phyloP scores from a whole-genome alignment of 495 filamentous ascomycete genomes.

The Aspergillus nanangensis region DNA sequence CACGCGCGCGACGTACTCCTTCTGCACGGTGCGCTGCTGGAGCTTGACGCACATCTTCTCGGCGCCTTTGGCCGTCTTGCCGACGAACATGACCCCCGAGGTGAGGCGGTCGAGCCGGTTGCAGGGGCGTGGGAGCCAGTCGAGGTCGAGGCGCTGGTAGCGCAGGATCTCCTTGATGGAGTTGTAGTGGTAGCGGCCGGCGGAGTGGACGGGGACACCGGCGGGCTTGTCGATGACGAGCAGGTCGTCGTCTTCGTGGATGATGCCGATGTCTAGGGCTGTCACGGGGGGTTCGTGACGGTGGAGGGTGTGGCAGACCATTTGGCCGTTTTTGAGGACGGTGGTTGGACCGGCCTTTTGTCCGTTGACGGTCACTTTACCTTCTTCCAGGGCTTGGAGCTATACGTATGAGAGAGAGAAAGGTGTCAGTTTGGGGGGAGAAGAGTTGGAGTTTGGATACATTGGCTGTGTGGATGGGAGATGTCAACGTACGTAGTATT shows the following conservation, averaged over 20 bases:
- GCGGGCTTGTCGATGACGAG: constrained; percentile 96
- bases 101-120: constrained; percentile 93
- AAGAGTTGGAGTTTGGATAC: not conserved
- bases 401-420: too few species aligned
- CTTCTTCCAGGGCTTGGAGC: constrained; percentile 74
- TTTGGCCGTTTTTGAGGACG: constrained; percentile 70
- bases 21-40: constrained; percentile 69
- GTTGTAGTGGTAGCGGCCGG: constrained; percentile 93
- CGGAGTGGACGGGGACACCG: constrained; percentile 90
- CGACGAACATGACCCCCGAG: constrained; percentile 96
- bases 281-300: constrained; percentile 94
- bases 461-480: not conserved
- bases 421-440: too few species aligned
- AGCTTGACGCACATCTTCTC: constrained; percentile 71
- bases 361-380: constrained; percentile 69
- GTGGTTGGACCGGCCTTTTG: constrained; percentile 53
- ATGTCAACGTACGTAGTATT: constrained; percentile 69
- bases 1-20: constrained; percentile 92
- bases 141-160: constrained; percentile 62
- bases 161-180: constrained; percentile 90
- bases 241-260: constrained; percentile 87
- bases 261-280: constrained; percentile 68
- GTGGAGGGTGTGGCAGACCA: constrained; percentile 90
- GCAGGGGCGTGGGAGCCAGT: constrained; percentile 75
- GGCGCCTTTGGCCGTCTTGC: constrained; percentile 74